phyloP scores from a whole-genome alignment of 345 rosid genomes.

The Aurinia saxatilis region DNA sequence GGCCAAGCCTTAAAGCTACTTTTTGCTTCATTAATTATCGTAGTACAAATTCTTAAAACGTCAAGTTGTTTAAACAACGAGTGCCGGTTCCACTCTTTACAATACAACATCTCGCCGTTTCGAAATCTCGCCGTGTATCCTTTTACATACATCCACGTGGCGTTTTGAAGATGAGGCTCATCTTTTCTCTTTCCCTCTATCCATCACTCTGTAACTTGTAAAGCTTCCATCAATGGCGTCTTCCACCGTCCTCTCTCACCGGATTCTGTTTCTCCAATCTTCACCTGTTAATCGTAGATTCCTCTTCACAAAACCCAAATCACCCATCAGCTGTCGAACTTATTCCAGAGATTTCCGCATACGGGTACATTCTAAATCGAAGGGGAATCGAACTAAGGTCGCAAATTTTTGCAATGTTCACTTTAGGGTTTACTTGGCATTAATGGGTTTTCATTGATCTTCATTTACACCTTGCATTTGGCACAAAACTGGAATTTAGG shows the following conservation, averaged over 20 bases:
- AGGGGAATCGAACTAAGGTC: constrained; percentile 27
- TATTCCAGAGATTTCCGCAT: constrained; percentile 13
- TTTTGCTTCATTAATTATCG: background rate
- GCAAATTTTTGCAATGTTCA: background rate
- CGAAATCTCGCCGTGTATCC: background rate
- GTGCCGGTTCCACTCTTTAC: background rate
- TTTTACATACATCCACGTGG: background rate
- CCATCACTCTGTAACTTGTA: constrained; percentile 13
- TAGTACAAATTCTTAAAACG: too few relatives aligned
- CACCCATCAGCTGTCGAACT: constrained; percentile 13
- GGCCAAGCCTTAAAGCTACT: constrained; percentile 3
- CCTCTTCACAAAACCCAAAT: constrained; percentile 31
- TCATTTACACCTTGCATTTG: background rate
- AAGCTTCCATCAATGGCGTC: constrained; percentile 50
- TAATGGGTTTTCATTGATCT: background rate
- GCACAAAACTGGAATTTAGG: background rate
- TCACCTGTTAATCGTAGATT: constrained; percentile 18
- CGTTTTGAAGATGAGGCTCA: constrained; percentile 41
- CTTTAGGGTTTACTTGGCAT: too few relatives aligned
- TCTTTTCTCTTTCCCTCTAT: constrained; percentile 6
- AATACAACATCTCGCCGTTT: constrained; percentile 7
- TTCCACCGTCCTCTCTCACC: constrained; percentile 30
- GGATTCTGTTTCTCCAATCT: constrained; percentile 17
- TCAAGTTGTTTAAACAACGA: too few relatives aligned
- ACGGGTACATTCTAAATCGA: constrained; percentile 35